phyloP scores from a whole-genome alignment of 371 early-diverging fungal species.

The Coemansia sp. region DNA sequence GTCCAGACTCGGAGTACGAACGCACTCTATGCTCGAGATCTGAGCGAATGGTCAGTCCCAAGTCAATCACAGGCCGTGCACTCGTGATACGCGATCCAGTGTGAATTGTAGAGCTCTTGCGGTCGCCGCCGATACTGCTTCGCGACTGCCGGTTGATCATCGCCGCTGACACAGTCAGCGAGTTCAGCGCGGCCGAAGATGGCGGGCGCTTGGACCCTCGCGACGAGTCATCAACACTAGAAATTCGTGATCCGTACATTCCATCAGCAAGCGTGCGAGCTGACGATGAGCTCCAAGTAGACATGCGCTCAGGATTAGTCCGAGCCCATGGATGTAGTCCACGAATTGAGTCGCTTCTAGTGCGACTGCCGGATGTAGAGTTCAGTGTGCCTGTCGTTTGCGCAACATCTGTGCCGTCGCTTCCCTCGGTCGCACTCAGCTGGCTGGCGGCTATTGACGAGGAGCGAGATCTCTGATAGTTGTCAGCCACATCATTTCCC shows the following conservation, averaged over 20 bases:
- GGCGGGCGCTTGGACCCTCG: slow-evolving; percentile 27
- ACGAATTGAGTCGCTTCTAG: slow-evolving; percentile 13
- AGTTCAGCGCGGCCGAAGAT: slow-evolving; percentile 32
- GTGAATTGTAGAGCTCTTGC: neutral
- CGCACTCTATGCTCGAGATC: slow-evolving; percentile 48
- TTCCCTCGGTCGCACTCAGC: slow-evolving; percentile 26
- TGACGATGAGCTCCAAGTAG: slow-evolving; percentile 49
- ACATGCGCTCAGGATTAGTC: slow-evolving; percentile 43
- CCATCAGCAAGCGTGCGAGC: slow-evolving; percentile 38
- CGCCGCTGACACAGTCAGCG: slow-evolving; percentile 37
- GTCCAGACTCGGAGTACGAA: slow-evolving; percentile 46
- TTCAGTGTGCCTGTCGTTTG: slow-evolving; percentile 6
- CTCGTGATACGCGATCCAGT: slow-evolving; percentile 6
- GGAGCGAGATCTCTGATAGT: slow-evolving; percentile 20
- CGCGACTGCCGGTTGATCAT: slow-evolving; percentile 20
- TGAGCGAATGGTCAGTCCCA: slow-evolving; percentile 44
- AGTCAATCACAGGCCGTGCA: slow-evolving; percentile 24
- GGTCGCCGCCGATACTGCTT: neutral
- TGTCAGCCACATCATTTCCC: neutral
- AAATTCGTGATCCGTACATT: slow-evolving; percentile 15
- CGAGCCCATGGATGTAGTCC: slow-evolving; percentile 16
- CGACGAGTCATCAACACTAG: slow-evolving; percentile 28
- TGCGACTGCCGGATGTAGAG: neutral
- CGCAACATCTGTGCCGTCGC: slow-evolving; percentile 8
- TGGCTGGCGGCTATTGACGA: slow-evolving; percentile 36